A percentile compares a stretch with the other conserved stretches of the same genome.
These are phyloP conservation scores for Cajanus cajan DNA, from an alignment of 306 rosid species.

Conservation along the genomic window DNA sequence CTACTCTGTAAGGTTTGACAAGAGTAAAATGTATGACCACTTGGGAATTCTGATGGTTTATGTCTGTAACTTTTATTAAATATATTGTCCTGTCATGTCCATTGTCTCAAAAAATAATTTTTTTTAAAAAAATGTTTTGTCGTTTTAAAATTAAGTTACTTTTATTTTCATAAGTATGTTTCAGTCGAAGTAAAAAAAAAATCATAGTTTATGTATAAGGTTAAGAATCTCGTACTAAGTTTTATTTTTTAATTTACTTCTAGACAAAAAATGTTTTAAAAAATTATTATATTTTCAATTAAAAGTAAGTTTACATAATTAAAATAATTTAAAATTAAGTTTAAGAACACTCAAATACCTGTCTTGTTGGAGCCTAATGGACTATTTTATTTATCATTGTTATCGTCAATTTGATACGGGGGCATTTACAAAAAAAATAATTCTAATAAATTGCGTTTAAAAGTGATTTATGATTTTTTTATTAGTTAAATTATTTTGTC, in stretches of 20 bases:
- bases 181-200: not conserved
- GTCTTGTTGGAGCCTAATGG: not conserved
- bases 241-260: not conserved
- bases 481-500: not conserved
- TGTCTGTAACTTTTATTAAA: conserved; percentile 2
- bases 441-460: not conserved
- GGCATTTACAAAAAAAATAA: not conserved
- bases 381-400: not conserved
- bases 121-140: no score
- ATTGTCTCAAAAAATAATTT: not conserved
- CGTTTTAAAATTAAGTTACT: not conserved
- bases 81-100: not conserved
- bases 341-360: not conserved
- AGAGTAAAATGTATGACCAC: not conserved
- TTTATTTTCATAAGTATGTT: not conserved
- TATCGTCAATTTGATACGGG: not conserved
- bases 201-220: not conserved
- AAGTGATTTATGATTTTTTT: not conserved
- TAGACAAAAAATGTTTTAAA: not conserved
- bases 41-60: not conserved
- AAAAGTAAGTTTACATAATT: not conserved
- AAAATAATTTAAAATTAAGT: not conserved
- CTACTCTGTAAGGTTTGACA: conserved; percentile 5
- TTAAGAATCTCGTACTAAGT: not conserved
- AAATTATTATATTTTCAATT: not conserved